A percentile compares a stretch with the other conserved stretches of the same genome.
Evolutionary conservation across 2,329 filamentous ascomycete species (phyloP).

Genomic region (Clarireedia homoeocarpa): DNA sequence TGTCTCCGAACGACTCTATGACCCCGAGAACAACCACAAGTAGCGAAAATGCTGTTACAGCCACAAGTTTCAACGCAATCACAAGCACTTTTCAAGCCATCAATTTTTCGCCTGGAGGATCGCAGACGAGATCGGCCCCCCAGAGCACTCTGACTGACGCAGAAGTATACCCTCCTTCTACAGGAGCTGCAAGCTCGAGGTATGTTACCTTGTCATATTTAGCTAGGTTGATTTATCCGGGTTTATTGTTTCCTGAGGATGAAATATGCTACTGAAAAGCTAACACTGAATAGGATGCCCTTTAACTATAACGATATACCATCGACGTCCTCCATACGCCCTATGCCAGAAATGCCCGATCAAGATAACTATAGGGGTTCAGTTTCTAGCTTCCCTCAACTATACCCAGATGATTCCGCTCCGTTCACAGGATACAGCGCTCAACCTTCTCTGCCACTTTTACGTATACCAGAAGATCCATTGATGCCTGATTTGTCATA

Average conservation of each 20-base stretch:
- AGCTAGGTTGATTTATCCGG: background rate
- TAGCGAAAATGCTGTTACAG: slow-evolving; percentile 19
- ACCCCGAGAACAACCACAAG: slow-evolving; percentile 20
- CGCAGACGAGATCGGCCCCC: slow-evolving; percentile 17
- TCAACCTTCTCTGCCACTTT: slow-evolving; percentile 17
- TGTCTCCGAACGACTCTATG: slow-evolving; percentile 17
- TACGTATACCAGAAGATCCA: slow-evolving; percentile 26
- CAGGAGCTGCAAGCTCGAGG: slow-evolving; percentile 13
- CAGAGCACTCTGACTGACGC: slow-evolving; percentile 17
- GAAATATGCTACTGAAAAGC: background rate
- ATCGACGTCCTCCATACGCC: background rate
- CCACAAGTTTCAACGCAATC: slow-evolving; percentile 17
- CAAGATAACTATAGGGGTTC: background rate
- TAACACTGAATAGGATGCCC: slow-evolving; percentile 2
- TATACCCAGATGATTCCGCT: slow-evolving; percentile 11
- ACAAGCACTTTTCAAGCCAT: slow-evolving; percentile 20
- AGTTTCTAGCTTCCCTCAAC: slow-evolving; percentile 13
- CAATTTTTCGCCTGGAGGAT: slow-evolving; percentile 15
- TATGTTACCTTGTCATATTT: slow-evolving; percentile 12
- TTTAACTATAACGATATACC: slow-evolving; percentile 1
- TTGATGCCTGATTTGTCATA: slow-evolving; percentile 23
- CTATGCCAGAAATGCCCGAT: background rate
- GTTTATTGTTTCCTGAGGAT: background rate
- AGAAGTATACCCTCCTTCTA: slow-evolving; percentile 14
- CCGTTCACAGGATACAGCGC: slow-evolving; percentile 16